Base-by-base conservation (phyloP, 2,329 filamentous ascomycete species). In the Microdochium paspali region DNA sequence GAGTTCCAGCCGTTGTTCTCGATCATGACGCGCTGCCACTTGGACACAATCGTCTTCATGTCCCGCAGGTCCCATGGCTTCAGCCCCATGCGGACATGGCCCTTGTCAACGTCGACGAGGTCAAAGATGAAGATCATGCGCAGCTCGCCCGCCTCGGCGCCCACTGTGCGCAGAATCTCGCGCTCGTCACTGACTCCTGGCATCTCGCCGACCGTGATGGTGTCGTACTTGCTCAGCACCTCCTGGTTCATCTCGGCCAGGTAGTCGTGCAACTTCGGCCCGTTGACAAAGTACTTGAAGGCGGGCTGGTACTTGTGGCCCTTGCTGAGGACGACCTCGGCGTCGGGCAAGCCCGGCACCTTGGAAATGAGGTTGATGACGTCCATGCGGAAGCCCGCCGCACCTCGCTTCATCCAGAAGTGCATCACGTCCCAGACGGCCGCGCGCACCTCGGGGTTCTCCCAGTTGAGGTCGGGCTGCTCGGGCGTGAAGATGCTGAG, bases 381-480 rank as follows among this genome's bases (percentile, higher is more conserved):
- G 56, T 88, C 84, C 64, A 87, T 76, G n/a, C 84, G 75, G 68
- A 87, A 88, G 3, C 84, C 84, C 44, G 84, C 79, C 0, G 86
- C 81, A 2, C 86, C 87, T 26, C 79, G 77, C 44, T 86, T 70
- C 1, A 93, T 75, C 88, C 88, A 93, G 61, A 90, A 93, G 25
- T 77, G 75, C 77, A 90, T 85, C 4, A 84, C 74, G 15, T 83
- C 73, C 61, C 89, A 85, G 6, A 90, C 80, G 2, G 85, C 87
- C 43, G 77, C 67, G 15, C 86, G 76, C 0, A 85, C 78, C 10
- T 76, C 78, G 0, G 73, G 71, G 49, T 84, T 85, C 58, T 90
- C 85, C 86, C 87, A 93, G 65, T 93, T 93, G n/a, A 93, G 72
- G 56, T 93, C 88, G 0, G 88, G 87, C 61, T 91, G 87, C 53